Base-by-base conservation (phyloP, 371 early-diverging fungal species). In the Blakeslea trispora region DNA sequence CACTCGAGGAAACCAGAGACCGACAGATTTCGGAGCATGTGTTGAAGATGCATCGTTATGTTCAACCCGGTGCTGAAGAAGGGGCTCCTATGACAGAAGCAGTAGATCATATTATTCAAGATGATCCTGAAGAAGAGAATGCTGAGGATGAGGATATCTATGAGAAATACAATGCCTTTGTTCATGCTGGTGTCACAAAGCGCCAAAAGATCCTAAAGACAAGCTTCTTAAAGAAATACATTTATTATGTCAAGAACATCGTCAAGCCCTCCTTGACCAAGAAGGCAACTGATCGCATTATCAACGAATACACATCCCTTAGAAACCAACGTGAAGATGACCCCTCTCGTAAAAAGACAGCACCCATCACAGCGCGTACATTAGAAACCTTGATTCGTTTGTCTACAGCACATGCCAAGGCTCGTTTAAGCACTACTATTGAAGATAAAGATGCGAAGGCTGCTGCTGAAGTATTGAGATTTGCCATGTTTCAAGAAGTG, bases 381-480 rank as follows among this genome's bases (percentile, higher is more conserved):
- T 83, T 99, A 34, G 99, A 99, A 75, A 99, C 99, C 0, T 79
- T 99, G 50, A 99, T 99, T 64, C 93, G 99, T 77, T 75, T 99
- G 50, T 84, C 98, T 3, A 98, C 99, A 10, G 99, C 99, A 7
- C 95, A 98, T 75, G 99, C 99, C 44, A 99, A 99, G 77, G 83
- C 92, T 37, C 86, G 99, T 45, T 77, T 99, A 55, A 89, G 91
- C 45, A 68, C 72, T 31, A 71, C 72, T 2, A 95, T 99, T 5
- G 92, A 94, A 48, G 81, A 85, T 61, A 80, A 82, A 52, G 98
- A 98, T 72, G 96, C 95, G 15, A 85, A 88, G 50, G 86, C 87
- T 5, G 98, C 98, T 14, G 81, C 85, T 50, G 84, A 86, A 45
- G 83, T 98, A 37, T 77, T 98, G 21, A 83, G 90, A 63, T 94